Conservation (phyloP, 2,329 filamentous ascomycete species). For the Venturia nashicola region DNA sequence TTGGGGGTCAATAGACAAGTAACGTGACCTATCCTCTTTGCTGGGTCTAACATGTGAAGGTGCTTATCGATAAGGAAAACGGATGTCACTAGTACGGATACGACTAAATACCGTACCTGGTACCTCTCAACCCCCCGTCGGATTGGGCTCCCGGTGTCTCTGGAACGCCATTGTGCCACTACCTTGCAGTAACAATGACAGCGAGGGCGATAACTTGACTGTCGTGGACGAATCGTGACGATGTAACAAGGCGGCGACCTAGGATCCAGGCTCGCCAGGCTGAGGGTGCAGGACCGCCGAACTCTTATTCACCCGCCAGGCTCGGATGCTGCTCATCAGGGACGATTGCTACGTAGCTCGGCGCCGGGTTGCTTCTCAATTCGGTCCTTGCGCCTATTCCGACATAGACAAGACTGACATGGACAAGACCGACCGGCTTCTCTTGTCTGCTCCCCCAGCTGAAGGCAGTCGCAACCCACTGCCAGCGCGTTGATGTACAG, state of each 20-base stretch:
- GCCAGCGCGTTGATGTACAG: neutral
- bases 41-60: neutral
- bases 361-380: neutral
- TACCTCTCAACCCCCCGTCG: too few species aligned
- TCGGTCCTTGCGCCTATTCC: neutral
- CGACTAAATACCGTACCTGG: too few species aligned
- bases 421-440: neutral
- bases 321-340: neutral
- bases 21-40: neutral
- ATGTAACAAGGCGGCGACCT: neutral
- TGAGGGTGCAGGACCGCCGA: too few species aligned
- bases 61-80: neutral
- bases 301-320: too few species aligned
- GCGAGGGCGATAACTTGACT: neutral
- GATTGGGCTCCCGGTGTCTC: neutral
- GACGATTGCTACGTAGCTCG: neutral
- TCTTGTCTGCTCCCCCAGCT: neutral
- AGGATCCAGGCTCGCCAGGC: neutral
- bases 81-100: too few species aligned
- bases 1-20: slow-evolving; percentile 15
- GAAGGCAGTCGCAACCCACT: neutral
- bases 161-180: neutral
- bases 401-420: neutral
- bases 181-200: neutral
- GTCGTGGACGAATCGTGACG: neutral